A percentile compares a stretch with the other conserved stretches of the same genome.
phyloP scores from a whole-genome alignment of 2,329 filamentous ascomycete genomes.

The Exophiala lecanii-corni region DNA sequence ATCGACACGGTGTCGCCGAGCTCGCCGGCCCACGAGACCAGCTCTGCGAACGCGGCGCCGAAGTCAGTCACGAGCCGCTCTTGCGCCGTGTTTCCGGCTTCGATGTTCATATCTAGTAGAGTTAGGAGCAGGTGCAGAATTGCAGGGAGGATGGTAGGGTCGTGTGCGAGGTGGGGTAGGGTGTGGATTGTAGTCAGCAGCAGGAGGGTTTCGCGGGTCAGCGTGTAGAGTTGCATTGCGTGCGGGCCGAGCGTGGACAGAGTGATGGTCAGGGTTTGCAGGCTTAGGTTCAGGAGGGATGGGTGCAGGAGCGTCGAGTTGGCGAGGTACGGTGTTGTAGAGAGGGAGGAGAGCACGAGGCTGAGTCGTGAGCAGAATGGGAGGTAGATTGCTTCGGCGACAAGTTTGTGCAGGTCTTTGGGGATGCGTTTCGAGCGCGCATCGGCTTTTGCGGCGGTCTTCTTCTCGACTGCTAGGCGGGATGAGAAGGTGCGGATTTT shows the following conservation, averaged over 20 bases:
- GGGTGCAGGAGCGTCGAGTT: slow-evolving; percentile 58
- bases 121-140: slow-evolving; percentile 75
- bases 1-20: slow-evolving; percentile 60
- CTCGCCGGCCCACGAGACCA: slow-evolving; percentile 74
- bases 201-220: slow-evolving; percentile 80
- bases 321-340: slow-evolving; percentile 28
- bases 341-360: slow-evolving; percentile 35
- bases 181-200: slow-evolving; percentile 68
- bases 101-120: slow-evolving; percentile 71
- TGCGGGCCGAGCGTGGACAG: slow-evolving; percentile 78
- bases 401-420: slow-evolving; percentile 72
- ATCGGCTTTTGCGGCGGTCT: slow-evolving; percentile 38
- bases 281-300: slow-evolving; percentile 69
- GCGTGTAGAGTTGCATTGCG: slow-evolving; percentile 67
- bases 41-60: slow-evolving; percentile 74
- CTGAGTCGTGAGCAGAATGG: slow-evolving; percentile 79
- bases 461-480: slow-evolving; percentile 62
- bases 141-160: slow-evolving; percentile 65
- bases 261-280: slow-evolving; percentile 80
- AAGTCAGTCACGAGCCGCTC: slow-evolving; percentile 70
- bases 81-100: slow-evolving; percentile 46
- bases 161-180: slow-evolving; percentile 49
- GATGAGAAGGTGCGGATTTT: slow-evolving; percentile 88
- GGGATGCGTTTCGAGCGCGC: slow-evolving; percentile 56
- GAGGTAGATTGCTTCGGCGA: slow-evolving; percentile 76